Evolutionary conservation across 2,329 filamentous ascomycete species (phyloP), one percentile per base, ranked within the genome.

Genomic region (Aspergillus terreus): DNA sequence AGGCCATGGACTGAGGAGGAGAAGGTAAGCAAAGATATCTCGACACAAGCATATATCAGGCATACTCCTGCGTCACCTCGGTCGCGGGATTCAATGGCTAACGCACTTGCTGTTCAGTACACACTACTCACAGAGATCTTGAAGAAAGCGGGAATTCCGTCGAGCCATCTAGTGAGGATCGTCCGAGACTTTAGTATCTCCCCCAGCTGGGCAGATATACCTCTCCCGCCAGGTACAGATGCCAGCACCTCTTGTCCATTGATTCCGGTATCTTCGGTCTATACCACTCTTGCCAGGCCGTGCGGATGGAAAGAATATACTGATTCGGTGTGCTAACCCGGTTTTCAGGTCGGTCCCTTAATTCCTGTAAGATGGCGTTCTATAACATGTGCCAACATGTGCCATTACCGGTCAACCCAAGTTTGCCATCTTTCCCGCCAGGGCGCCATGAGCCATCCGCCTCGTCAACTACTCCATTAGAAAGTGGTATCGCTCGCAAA

Each of bases 1-100:
- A 70, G 63, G 58, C 66, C 66, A 65, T 75, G 72, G 72, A 68
- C 69, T 32, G 72, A 75, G 64, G 71, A 74, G 64, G 72, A 75
- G 68, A 75, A 71, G 71, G 72, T 74, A 73, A 52, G 63, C 45
- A 40, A 17, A 17, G 14, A 25, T 44, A 2, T n/a, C 3, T 6
- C 14, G 17, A 40, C 12, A 11, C 6, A 23, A 4, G 7, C n/a
- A 15, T 36, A 10, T 12, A 36, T 46, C 7, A n/a, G 42, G 12
- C 23, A 33, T 38, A n/a, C 35, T 46, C 27, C n/a, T 23, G 19
- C 33, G 21, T 27, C n/a, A 11, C 11, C 14, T 19, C 35, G 27
- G 10, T 33, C 32, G 23, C 4, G 10, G 27, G 27, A 15, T 23
- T 23, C 21, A n/a, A 17, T 27, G 25, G 17, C 54, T 46, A 41